Conservation (phyloP, 2,329 filamentous ascomycete species). For the Delphinella strobiligena region DNA sequence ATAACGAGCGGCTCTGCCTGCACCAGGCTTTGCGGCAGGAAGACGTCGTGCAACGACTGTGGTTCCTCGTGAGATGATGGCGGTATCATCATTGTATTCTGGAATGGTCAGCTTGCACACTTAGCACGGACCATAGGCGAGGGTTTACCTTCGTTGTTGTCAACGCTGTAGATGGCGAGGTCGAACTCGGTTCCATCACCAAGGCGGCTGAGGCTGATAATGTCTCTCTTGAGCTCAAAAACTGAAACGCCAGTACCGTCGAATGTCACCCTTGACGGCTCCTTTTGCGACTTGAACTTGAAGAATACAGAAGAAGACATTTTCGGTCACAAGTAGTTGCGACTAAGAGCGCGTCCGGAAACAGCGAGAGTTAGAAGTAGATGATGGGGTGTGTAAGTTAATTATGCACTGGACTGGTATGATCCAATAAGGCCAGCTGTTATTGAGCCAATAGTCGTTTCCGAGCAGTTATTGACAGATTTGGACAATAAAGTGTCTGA, state of each 20-base stretch:
- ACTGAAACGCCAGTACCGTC: slow-evolving; percentile 96
- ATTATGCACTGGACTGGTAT: background rate
- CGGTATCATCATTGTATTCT: slow-evolving; percentile 98
- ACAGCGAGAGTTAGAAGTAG: no score
- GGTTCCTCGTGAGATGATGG: slow-evolving; percentile 90
- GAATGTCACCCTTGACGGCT: slow-evolving; percentile 87
- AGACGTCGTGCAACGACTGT: slow-evolving; percentile 82
- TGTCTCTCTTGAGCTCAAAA: slow-evolving; percentile 97
- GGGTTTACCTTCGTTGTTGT: slow-evolving; percentile 78
- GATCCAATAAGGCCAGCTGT: no score
- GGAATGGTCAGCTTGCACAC: slow-evolving; percentile 12
- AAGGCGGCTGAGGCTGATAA: slow-evolving; percentile 85
- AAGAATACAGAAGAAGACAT: slow-evolving; percentile 99
- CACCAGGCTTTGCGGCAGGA: slow-evolving; percentile 72
- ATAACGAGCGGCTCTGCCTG: slow-evolving; percentile 85
- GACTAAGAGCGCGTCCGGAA: no score
- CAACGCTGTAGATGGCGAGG: slow-evolving; percentile 84
- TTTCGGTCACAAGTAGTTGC: background rate
- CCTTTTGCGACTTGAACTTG: slow-evolving; percentile 99
- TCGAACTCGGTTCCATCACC: slow-evolving; percentile 96
- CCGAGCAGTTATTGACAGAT: slow-evolving; percentile 8
- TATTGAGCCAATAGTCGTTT: background rate
- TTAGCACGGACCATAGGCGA: background rate
- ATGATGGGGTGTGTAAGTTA: no score
- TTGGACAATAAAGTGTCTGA: slow-evolving; percentile 9